Percentiles rank a stretch among this genome's conserved stretches.
Evolutionary conservation across 2,329 filamentous ascomycete genomes (phyloP).

Genomic region (Aspergillus pseudoviridinutans): DNA sequence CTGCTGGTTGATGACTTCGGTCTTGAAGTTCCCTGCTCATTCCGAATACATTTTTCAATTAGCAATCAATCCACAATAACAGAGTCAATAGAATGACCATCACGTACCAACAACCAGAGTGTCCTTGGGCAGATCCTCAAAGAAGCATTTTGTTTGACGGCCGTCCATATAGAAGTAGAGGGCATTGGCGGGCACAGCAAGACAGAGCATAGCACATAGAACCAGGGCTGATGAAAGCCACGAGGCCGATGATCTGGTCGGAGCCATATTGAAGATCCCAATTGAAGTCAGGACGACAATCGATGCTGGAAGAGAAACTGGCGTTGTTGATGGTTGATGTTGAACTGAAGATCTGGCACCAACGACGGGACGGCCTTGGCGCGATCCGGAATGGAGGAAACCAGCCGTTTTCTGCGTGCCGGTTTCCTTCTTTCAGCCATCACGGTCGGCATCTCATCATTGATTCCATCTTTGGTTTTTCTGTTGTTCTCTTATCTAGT

Average conservation of each 20-base stretch:
- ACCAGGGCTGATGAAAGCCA: slow-evolving; percentile 49
- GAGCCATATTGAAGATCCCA: slow-evolving; percentile 28
- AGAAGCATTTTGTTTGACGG: slow-evolving; percentile 86
- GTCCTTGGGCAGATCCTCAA: slow-evolving; percentile 95
- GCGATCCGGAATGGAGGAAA: slow-evolving; percentile 5
- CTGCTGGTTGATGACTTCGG: slow-evolving; percentile 76
- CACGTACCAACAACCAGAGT: slow-evolving; percentile 81
- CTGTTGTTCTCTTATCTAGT: neutral
- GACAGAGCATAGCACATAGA: slow-evolving; percentile 61
- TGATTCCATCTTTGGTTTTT: neutral
- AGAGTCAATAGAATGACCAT: neutral
- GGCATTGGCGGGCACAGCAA: slow-evolving; percentile 65
- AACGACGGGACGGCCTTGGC: slow-evolving; percentile 19
- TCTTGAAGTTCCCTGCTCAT: slow-evolving; percentile 70
- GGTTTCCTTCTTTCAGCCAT: neutral
- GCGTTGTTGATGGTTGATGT: slow-evolving; percentile 4
- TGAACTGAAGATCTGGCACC: slow-evolving; percentile 21
- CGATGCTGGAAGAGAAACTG: neutral
- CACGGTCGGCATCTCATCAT: neutral
- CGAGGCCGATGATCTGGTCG: slow-evolving; percentile 31
- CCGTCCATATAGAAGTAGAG: slow-evolving; percentile 96
- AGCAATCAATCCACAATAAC: neutral
- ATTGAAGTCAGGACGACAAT: neutral
- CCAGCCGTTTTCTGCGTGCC: neutral
- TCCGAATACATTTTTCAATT: neutral